phyloP scores from a whole-genome alignment of 2,329 filamentous ascomycete species.

The Pezizomycotina sp. region DNA sequence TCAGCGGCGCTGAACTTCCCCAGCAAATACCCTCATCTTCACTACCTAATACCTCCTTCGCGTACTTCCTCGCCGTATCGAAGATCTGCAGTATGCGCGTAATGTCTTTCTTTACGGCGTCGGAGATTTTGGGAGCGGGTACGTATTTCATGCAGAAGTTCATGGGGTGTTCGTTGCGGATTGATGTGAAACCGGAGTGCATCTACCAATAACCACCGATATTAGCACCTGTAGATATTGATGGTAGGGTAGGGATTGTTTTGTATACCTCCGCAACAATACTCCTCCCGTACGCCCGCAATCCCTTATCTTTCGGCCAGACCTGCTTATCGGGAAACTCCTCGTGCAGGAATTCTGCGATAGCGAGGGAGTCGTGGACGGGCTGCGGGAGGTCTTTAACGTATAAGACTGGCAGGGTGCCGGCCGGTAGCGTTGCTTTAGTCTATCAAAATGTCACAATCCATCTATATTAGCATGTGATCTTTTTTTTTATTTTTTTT shows the following conservation, averaged over 20 bases:
- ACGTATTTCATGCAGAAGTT: slow-evolving; percentile 15
- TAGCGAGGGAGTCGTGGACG: slow-evolving; percentile 13
- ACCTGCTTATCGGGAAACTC: slow-evolving; percentile 10
- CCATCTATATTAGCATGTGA: too few relatives aligned
- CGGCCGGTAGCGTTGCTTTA: slow-evolving; percentile 10
- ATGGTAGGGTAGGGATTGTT: background rate
- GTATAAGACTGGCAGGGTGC: slow-evolving; percentile 12
- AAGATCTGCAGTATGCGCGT: slow-evolving; percentile 10
- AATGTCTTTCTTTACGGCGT: slow-evolving; percentile 4
- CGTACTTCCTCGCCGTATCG: slow-evolving; percentile 8
- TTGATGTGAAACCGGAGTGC: slow-evolving; percentile 12
- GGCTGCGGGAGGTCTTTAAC: slow-evolving; percentile 6
- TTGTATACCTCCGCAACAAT: slow-evolving; percentile 17
- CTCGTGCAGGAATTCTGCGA: slow-evolving; percentile 11
- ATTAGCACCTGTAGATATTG: background rate
- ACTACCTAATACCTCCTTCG: slow-evolving; percentile 1
- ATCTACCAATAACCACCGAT: slow-evolving; percentile 2
- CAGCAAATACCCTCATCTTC: slow-evolving; percentile 8
- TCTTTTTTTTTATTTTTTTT: too few relatives aligned
- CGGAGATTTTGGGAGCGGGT: slow-evolving; percentile 7
- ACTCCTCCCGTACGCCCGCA: slow-evolving; percentile 12
- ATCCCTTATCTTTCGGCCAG: slow-evolving; percentile 5
- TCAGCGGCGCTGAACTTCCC: slow-evolving; percentile 15
- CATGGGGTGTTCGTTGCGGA: slow-evolving; percentile 10
- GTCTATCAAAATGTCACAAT: too few relatives aligned